phyloP scores from a whole-genome alignment of 1,284 basidiomycete genomes.

The Apiotrichum mycotoxinovorans region DNA sequence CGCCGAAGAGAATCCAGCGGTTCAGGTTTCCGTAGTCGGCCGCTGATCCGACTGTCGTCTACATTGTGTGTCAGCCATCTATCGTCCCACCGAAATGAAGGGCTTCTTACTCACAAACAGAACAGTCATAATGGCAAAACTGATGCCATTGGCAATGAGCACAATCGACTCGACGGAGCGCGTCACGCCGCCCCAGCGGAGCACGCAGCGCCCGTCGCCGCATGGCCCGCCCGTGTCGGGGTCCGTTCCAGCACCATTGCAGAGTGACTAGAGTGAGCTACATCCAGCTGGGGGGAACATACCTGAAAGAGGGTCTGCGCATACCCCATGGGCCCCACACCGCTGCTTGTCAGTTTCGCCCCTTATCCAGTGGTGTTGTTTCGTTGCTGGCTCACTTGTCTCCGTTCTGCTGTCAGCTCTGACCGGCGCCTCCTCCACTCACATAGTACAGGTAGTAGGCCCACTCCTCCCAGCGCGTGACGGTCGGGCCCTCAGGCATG shows the following conservation, averaged over 20 bases:
- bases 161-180: slow-evolving; percentile 63
- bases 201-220: slow-evolving; percentile 49
- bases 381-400: slow-evolving; percentile 4
- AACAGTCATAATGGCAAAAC: slow-evolving; percentile 59
- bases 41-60: slow-evolving; percentile 70
- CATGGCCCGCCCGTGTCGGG: slow-evolving; percentile 44
- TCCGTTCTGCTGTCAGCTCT: slow-evolving; percentile 11
- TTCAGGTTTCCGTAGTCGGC: slow-evolving; percentile 75
- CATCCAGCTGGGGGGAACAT: not conserved
- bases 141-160: slow-evolving; percentile 61
- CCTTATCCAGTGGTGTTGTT: not conserved
- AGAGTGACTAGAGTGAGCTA: slow-evolving; percentile 45
- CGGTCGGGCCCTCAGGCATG: slow-evolving; percentile 13
- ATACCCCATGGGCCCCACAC: slow-evolving; percentile 49
- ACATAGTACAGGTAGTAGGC: slow-evolving; percentile 24
- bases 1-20: slow-evolving; percentile 64
- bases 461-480: slow-evolving; percentile 15
- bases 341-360: slow-evolving; percentile 1
- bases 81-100: not conserved
- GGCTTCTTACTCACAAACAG: slow-evolving; percentile 10
- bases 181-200: slow-evolving; percentile 66
- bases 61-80: not conserved
- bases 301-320: slow-evolving; percentile 70
- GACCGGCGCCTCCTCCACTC: not conserved
- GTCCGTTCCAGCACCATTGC: slow-evolving; percentile 65